Conservation (phyloP, 768 basidiomycete genomes). For the Pulveroboletus frians region DNA sequence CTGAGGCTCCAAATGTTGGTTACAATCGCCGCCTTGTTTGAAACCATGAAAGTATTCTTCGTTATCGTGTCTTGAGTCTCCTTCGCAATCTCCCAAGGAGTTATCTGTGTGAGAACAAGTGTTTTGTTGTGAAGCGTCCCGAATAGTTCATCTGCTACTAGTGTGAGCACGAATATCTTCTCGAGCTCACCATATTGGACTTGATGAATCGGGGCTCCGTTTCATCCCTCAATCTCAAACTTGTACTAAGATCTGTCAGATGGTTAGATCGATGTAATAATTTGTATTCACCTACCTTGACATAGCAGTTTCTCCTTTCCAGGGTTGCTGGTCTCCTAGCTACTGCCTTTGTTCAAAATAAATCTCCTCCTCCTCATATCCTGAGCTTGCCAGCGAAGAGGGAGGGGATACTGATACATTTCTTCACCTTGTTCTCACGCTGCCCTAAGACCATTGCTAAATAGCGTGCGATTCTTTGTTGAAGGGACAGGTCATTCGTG, state of each 20-base stretch:
- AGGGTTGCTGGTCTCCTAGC: background rate
- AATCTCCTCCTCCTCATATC: background rate
- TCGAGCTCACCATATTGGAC: background rate
- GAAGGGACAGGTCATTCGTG: too few species aligned
- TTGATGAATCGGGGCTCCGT: background rate
- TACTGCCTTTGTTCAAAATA: background rate
- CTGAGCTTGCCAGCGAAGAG: background rate
- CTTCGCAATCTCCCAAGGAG: background rate
- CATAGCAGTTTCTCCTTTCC: background rate
- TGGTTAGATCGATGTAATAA: background rate
- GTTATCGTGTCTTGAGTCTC: background rate
- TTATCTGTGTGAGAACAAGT: background rate
- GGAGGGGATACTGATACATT: background rate
- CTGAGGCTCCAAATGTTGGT: background rate
- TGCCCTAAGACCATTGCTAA: background rate
- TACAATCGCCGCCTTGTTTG: background rate
- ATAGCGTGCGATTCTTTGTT: background rate
- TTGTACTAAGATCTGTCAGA: background rate
- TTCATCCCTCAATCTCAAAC: background rate
- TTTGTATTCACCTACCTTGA: background rate
- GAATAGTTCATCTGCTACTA: background rate
- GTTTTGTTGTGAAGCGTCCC: background rate
- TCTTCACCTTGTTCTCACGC: background rate
- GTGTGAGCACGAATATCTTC: background rate
- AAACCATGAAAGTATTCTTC: background rate